phyloP scores from a whole-genome alignment of 2,329 filamentous ascomycete genomes.

The Exutisphaerella laricina region DNA sequence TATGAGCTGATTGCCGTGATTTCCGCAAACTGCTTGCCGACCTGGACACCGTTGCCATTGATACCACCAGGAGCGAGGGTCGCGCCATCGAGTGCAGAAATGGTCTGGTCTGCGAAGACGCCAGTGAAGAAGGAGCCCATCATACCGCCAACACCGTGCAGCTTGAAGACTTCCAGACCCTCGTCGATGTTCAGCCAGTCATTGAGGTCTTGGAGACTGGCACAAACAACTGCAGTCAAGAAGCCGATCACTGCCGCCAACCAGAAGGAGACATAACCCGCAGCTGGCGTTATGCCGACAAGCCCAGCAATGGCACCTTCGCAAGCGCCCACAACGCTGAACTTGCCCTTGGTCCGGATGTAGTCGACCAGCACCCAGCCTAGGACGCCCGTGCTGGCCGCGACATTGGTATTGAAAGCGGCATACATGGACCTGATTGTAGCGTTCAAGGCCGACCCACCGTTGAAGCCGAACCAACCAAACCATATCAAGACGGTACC shows the following conservation, averaged over 20 bases:
- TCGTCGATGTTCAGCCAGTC: conserved; percentile 53
- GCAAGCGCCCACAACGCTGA: conserved; percentile 53
- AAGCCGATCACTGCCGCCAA: conserved; percentile 51
- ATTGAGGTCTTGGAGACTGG: conserved; percentile 47
- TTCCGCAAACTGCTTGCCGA: conserved; percentile 53
- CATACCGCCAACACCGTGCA: conserved; percentile 55
- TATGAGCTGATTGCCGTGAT: conserved; percentile 51
- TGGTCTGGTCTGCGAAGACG: conserved; percentile 49
- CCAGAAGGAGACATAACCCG: conserved; percentile 36
- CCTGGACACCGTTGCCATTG: conserved; percentile 52
- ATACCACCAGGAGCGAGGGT: conserved; percentile 47
- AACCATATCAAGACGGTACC: conserved; percentile 63
- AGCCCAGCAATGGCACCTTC: conserved; percentile 55
- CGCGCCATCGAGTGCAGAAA: conserved; percentile 47
- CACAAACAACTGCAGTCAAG: conserved; percentile 49
- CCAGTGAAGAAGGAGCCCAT: conserved; percentile 54
- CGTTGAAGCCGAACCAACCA: conserved; percentile 57
- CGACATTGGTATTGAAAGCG: conserved; percentile 55
- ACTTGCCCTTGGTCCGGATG: conserved; percentile 48
- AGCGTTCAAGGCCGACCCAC: conserved; percentile 50
- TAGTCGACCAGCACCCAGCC: conserved; percentile 52
- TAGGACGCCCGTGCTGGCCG: conserved; percentile 50
- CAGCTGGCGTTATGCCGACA: conserved; percentile 56
- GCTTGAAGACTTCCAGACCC: conserved; percentile 56
- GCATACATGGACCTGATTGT: conserved; percentile 51